Evolutionary conservation across 2,329 filamentous ascomycete genomes (phyloP).

Genomic region (Pseudonectria buxi): DNA sequence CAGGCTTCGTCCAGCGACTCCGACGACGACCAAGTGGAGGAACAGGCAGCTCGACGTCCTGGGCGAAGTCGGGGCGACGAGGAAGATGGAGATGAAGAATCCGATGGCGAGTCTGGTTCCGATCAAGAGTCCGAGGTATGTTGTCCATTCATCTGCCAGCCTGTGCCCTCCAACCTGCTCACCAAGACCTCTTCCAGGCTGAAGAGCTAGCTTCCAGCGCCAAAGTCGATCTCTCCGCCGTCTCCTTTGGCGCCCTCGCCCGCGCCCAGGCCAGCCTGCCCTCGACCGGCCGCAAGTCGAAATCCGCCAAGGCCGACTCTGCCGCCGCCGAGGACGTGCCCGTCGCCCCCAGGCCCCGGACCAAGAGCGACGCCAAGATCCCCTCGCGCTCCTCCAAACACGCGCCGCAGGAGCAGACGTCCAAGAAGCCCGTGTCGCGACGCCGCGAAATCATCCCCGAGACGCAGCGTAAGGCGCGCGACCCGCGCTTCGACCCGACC

Average conservation of each 20-base stretch:
- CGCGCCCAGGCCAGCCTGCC: slow-evolving; percentile 70
- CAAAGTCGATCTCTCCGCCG: slow-evolving; percentile 44
- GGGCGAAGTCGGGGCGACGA: slow-evolving; percentile 10
- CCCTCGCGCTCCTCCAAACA: slow-evolving; percentile 64
- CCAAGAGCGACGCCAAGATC: slow-evolving; percentile 19
- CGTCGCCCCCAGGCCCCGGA: slow-evolving; percentile 25
- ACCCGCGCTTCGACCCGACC: slow-evolving; percentile 80
- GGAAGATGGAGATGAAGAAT: slow-evolving; percentile 23
- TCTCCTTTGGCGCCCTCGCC: slow-evolving; percentile 87
- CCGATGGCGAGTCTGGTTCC: slow-evolving; percentile 15
- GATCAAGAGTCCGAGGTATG: slow-evolving; percentile 23
- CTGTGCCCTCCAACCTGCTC: slow-evolving; percentile 1
- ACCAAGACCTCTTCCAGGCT: slow-evolving; percentile 8
- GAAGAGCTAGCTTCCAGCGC: slow-evolving; percentile 21
- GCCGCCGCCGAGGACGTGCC: slow-evolving; percentile 21
- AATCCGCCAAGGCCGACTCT: slow-evolving; percentile 23
- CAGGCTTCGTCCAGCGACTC: slow-evolving; percentile 21
- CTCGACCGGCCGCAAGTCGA: slow-evolving; percentile 21
- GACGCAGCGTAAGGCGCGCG: slow-evolving; percentile 56
- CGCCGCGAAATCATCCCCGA: slow-evolving; percentile 63
- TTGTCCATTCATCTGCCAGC: background rate
- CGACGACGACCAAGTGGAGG: slow-evolving; percentile 25
- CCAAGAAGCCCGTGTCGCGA: slow-evolving; percentile 76
- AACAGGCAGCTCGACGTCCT: slow-evolving; percentile 17
- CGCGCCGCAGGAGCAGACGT: slow-evolving; percentile 75